Evolutionary conservation across 305 asterid species (phyloP).

Genomic region (Coffea humblotiana): DNA sequence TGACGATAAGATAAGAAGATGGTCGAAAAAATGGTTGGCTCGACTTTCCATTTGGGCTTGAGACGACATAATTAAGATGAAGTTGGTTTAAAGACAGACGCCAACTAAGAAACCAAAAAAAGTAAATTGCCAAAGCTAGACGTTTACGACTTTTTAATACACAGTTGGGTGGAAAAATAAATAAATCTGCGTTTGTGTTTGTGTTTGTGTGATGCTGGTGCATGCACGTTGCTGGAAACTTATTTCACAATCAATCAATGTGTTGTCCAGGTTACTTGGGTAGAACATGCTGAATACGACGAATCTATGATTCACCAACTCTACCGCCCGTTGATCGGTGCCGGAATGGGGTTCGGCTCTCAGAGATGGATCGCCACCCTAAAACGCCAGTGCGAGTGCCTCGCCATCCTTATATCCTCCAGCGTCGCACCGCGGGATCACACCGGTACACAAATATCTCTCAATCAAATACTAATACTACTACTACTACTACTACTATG

Average conservation of each 20-base stretch:
- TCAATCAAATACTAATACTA: neutral
- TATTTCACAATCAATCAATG: neutral
- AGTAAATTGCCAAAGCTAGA: neutral
- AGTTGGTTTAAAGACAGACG: neutral
- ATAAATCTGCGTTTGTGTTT: neutral
- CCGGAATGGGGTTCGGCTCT: constrained; percentile 92
- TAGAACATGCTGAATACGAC: constrained; percentile 86
- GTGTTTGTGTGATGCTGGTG: neutral
- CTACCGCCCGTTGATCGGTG: constrained; percentile 58
- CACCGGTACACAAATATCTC: constrained; percentile 32
- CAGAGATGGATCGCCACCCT: constrained; percentile 85
- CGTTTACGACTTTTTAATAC: neutral
- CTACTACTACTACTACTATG: no score
- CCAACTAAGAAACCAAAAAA: neutral
- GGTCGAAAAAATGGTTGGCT: neutral
- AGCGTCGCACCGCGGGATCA: constrained; percentile 49
- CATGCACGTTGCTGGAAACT: neutral
- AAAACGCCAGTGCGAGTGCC: constrained; percentile 89
- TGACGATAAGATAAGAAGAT: neutral
- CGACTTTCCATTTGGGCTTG: neutral
- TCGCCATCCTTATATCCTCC: constrained; percentile 88
- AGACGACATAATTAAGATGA: neutral
- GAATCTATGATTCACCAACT: constrained; percentile 69
- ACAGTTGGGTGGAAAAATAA: neutral
- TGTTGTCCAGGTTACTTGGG: constrained; percentile 75